Conservation (phyloP, 441 rosid genomes). For the Adansonia gregorii region DNA sequence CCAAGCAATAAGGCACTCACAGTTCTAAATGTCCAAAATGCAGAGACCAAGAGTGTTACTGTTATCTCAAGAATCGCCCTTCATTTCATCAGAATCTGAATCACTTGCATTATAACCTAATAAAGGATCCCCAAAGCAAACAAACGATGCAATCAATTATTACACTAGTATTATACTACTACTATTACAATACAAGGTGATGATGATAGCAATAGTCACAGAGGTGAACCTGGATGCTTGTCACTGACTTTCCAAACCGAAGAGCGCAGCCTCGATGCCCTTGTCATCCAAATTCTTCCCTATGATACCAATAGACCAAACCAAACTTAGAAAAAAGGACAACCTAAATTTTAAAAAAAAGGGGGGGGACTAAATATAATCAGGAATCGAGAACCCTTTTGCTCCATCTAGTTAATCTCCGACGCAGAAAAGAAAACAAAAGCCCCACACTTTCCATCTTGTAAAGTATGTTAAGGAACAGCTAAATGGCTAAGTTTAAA, state of each 20-base stretch:
- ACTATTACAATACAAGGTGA: constrained; percentile 3
- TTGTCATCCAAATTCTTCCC: constrained; percentile 93
- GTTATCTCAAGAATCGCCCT: constrained; percentile 45
- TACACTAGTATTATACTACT: background rate
- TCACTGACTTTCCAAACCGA: constrained; percentile 86
- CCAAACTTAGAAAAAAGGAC: background rate
- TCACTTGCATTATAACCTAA: constrained; percentile 90
- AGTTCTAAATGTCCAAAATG: constrained; percentile 26
- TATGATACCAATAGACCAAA: constrained; percentile 30
- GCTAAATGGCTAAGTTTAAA: background rate
- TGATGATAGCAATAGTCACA: background rate
- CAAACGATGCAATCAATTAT: too few species aligned
- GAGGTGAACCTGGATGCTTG: constrained; percentile 77
- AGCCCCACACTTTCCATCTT: background rate
- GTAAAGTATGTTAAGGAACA: background rate
- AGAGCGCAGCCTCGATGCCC: constrained; percentile 74
- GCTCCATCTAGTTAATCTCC: background rate
- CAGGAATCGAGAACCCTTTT: background rate
- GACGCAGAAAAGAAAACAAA: constrained; percentile 16
- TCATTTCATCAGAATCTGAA: constrained; percentile 76
- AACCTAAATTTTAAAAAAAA: background rate
- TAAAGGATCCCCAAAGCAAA: constrained; percentile 23
- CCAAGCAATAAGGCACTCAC: constrained; percentile 32
- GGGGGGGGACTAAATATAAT: too few species aligned
- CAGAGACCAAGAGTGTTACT: constrained; percentile 3